Conservation (phyloP, 148 eudicot species). For the Heliosperma pusillum region DNA sequence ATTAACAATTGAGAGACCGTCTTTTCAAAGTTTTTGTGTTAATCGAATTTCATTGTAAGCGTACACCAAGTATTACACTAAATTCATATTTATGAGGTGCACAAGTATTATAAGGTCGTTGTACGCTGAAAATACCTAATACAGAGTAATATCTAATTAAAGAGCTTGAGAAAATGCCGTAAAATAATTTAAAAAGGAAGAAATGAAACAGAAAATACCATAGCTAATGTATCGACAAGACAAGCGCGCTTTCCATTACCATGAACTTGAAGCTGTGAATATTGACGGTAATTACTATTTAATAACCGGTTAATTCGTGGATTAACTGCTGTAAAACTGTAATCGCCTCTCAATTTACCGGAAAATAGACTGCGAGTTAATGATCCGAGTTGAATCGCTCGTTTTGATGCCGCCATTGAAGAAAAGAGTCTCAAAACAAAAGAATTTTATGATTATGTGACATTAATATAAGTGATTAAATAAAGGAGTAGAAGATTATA, state of each 20-base stretch:
- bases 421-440: background rate
- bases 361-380: slow-evolving; percentile 13
- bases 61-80: too few relatives aligned
- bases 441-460: too few relatives aligned
- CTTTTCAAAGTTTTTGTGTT: too few relatives aligned
- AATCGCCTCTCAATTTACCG: slow-evolving; percentile 18
- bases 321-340: slow-evolving; percentile 15
- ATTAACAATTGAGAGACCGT: too few relatives aligned
- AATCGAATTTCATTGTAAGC: too few relatives aligned
- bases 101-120: too few relatives aligned
- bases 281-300: slow-evolving; percentile 30
- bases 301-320: slow-evolving; percentile 11
- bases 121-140: too few relatives aligned
- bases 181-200: too few relatives aligned
- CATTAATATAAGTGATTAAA: too few relatives aligned
- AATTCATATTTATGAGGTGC: too few relatives aligned
- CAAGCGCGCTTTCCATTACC: slow-evolving; percentile 51
- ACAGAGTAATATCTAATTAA: background rate
- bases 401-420: slow-evolving; percentile 39
- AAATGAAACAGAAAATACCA: slow-evolving; percentile 20
- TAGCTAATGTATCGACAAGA: slow-evolving; percentile 69
- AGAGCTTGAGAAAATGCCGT: too few relatives aligned
- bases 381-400: slow-evolving; percentile 37
- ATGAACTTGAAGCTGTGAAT: slow-evolving; percentile 49
- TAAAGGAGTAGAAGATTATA: too few relatives aligned